These are phyloP conservation scores for Debaryomyces sp. DNA, from an alignment of 1,139 yeast species.

Conservation along the genomic window DNA sequence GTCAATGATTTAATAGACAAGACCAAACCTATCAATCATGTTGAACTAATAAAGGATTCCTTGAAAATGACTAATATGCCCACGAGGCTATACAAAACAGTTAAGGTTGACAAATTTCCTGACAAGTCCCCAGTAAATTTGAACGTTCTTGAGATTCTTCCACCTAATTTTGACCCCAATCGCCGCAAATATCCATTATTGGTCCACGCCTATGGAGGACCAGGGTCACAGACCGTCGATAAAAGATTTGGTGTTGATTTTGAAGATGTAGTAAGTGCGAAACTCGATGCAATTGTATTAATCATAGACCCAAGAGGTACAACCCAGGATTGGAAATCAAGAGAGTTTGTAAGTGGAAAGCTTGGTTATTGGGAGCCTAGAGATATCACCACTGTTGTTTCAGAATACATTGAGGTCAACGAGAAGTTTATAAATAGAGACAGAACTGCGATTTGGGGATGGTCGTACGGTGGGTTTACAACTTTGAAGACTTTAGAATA, in stretches of 20 bases:
- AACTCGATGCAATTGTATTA: conserved; percentile 69
- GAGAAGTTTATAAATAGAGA: conserved; percentile 57
- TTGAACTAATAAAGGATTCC: conserved; percentile 23
- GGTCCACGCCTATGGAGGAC: conserved; percentile 92
- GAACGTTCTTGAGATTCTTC: conserved; percentile 75
- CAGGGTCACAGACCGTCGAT: conserved; percentile 78
- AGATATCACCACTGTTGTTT: conserved; percentile 71
- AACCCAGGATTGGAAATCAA: conserved; percentile 79
- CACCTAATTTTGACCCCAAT: conserved; percentile 62
- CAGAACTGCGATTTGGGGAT: conserved; percentile 86
- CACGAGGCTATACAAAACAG: conserved; percentile 48
- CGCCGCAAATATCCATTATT: conserved; percentile 69
- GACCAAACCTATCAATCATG: conserved; percentile 35
- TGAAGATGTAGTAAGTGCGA: conserved; percentile 69
- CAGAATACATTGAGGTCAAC: conserved; percentile 58
- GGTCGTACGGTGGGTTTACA: conserved; percentile 84
- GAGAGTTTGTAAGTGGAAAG: conserved; percentile 64
- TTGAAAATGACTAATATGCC: conserved; percentile 54
- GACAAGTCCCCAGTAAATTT: conserved; percentile 48
- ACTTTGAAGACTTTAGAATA: conserved; percentile 71
- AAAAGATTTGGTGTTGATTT: conserved; percentile 60
- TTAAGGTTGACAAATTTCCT: conserved; percentile 44
- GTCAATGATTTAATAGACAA: conserved; percentile 24
- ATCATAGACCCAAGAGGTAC: conserved; percentile 96
- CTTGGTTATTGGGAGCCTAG: conserved; percentile 89